Conservation (phyloP, 2,329 filamentous ascomycete species). For the Blumeriella jaapii region DNA sequence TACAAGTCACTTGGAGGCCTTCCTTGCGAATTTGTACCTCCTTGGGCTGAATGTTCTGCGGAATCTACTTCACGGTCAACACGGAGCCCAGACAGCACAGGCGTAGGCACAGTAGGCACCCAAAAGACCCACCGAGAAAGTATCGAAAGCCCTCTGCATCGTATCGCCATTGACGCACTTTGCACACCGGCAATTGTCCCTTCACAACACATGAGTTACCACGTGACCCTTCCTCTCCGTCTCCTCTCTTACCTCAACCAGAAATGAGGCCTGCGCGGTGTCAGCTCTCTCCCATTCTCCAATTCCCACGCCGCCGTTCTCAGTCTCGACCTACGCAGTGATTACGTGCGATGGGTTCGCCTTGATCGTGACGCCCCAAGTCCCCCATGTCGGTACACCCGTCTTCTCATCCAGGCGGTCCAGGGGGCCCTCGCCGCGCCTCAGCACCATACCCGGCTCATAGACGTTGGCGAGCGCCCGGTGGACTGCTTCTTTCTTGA, state of each 20-base stretch:
- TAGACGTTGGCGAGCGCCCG: constrained; percentile 4
- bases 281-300: background rate
- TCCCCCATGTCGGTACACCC: constrained; percentile 11
- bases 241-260: constrained; percentile 29
- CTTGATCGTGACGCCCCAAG: constrained; percentile 11
- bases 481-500: background rate
- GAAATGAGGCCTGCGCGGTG: constrained; percentile 28
- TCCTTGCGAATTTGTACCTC: constrained; percentile 27
- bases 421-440: background rate
- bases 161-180: constrained; percentile 59
- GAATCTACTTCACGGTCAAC: constrained; percentile 31
- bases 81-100: constrained; percentile 6
- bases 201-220: constrained; percentile 6
- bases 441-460: constrained; percentile 3
- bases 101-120: no score
- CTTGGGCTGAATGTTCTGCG: constrained; percentile 29
- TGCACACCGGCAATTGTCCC: constrained; percentile 59
- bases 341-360: background rate
- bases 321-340: constrained; percentile 2
- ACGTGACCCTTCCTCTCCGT: background rate
- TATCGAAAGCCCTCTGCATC: constrained; percentile 56
- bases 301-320: no score
- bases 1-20: constrained; percentile 41
- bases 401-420: constrained; percentile 8
- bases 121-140: constrained; percentile 45